A percentile compares a stretch with the other conserved stretches of the same genome.
These are phyloP conservation scores for Penicillium chermesinum DNA, from an alignment of 495 filamentous ascomycete species.

Conservation along the genomic window DNA sequence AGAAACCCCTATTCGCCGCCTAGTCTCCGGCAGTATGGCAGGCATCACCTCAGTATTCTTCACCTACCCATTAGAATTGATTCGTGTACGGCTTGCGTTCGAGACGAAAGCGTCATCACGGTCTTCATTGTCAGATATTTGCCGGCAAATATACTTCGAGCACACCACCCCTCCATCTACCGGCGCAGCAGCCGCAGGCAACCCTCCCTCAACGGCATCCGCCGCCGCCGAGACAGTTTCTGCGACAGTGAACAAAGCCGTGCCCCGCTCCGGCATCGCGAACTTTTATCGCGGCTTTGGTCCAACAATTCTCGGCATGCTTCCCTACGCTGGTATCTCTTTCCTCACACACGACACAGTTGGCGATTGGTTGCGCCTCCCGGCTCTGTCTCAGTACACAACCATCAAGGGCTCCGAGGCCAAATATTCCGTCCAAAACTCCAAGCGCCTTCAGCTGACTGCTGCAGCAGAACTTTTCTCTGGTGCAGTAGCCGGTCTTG, in stretches of 20 bases:
- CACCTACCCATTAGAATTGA: constrained; percentile 90
- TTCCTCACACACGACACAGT: constrained; percentile 91
- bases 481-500: constrained; percentile 78
- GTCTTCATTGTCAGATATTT: constrained; percentile 64
- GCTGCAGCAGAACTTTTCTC: constrained; percentile 72
- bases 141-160: constrained; percentile 80
- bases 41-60: constrained; percentile 88
- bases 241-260: constrained; percentile 34
- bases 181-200: constrained; percentile 19
- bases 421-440: constrained; percentile 18
- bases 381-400: constrained; percentile 61
- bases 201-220: constrained; percentile 20
- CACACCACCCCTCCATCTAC: constrained; percentile 35
- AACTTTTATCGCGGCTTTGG: constrained; percentile 97
- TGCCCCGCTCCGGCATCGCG: constrained; percentile 61
- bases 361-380: constrained; percentile 71
- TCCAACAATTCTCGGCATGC: constrained; percentile 85
- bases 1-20: constrained; percentile 74
- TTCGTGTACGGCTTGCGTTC: constrained; percentile 88
- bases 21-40: constrained; percentile 73
- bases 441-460: constrained; percentile 48
- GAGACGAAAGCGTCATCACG: constrained; percentile 71
- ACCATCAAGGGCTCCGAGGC: constrained; percentile 44
- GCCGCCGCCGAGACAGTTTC: constrained; percentile 34
- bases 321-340: constrained; percentile 95